Evolutionary conservation across 75 land plant species (phyloP), one percentile per base, ranked within the genome.

Genomic region (Picea glauca): DNA sequence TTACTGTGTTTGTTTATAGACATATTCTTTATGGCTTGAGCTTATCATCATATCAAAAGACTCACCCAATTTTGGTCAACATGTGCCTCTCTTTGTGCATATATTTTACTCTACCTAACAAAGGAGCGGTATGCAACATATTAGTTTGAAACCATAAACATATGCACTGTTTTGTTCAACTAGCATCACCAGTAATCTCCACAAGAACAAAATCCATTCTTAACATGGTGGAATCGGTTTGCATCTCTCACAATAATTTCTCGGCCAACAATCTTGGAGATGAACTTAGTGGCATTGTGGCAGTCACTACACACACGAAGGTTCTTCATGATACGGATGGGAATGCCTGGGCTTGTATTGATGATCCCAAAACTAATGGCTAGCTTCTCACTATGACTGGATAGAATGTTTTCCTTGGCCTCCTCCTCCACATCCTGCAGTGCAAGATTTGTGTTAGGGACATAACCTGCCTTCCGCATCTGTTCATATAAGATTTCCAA

Each of bases 101-200:
- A 35, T 35, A 35, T 35, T 35, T 35, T 35, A 35, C 38, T 35
- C 38, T 35, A 35, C 38, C 38, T 35, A 35, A 35, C 38, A 35
- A 35, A 35, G 38, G 0, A 35, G 26, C 26, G 26, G 26, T 35
- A 35, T 35, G 38, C 38, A 35, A 35, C 38, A 35, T 35, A 35
- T 35, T 35, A 35, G 38, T 35, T 35, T 35, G 38, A 35, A 35
- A 35, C 3, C 38, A 35, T 35, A 35, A 35, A 35, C 38, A 35
- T 35, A 35, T 35, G 1, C 38, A 35, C 3, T 35, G 38, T 35
- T 35, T 1, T 1, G 38, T 62, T 62, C 23, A n/a, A 62, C 23
- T 21, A 21, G 63, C 63, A 62, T 62, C 26, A 62, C 63, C 63
- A 62, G 23, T 62, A 62, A 62, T 62, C 63, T 62, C 63, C 63